Conservation (phyloP, 2,329 filamentous ascomycete species). For the Neonectria sp. region DNA sequence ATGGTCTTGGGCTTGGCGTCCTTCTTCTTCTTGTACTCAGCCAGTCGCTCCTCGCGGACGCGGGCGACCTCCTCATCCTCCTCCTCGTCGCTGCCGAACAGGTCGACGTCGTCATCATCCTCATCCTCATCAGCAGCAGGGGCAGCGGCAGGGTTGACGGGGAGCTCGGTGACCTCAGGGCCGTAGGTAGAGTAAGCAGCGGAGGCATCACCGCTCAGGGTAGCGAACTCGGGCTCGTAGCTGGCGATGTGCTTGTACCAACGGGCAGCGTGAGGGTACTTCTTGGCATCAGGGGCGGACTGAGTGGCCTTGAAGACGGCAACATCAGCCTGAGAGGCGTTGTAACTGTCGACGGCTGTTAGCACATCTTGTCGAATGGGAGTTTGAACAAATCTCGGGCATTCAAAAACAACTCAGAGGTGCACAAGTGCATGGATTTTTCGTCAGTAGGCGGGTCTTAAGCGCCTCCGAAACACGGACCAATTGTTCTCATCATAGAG, state of each 20-base stretch:
- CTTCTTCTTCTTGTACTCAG: slow-evolving; percentile 98
- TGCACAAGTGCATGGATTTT: slow-evolving; percentile 80
- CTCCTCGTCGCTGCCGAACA: slow-evolving; percentile 96
- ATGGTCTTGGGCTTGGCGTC: slow-evolving; percentile 90
- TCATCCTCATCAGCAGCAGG: slow-evolving; percentile 56
- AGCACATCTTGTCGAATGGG: slow-evolving; percentile 32
- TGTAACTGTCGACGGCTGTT: slow-evolving; percentile 57
- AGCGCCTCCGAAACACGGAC: slow-evolving; percentile 96
- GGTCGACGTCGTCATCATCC: slow-evolving; percentile 87
- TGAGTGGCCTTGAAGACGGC: slow-evolving; percentile 93
- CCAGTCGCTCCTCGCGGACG: slow-evolving; percentile 90
- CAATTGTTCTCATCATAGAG: slow-evolving; percentile 84
- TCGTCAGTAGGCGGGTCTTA: slow-evolving; percentile 92
- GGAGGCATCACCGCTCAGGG: slow-evolving; percentile 90
- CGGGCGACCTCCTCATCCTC: slow-evolving; percentile 90
- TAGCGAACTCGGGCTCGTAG: slow-evolving; percentile 93
- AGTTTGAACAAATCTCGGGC: slow-evolving; percentile 14
- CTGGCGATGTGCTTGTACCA: slow-evolving; percentile 99
- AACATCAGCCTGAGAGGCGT: slow-evolving; percentile 94
- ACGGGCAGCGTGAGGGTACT: slow-evolving; percentile 94
- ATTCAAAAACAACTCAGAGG: slow-evolving; percentile 71
- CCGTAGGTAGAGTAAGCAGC: slow-evolving; percentile 93
- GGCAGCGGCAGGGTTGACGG: slow-evolving; percentile 89
- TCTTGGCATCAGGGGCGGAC: slow-evolving; percentile 81
- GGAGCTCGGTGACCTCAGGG: slow-evolving; percentile 83